Base-by-base conservation (phyloP, 2,329 filamentous ascomycete species). In the Neonectria ditissima region DNA sequence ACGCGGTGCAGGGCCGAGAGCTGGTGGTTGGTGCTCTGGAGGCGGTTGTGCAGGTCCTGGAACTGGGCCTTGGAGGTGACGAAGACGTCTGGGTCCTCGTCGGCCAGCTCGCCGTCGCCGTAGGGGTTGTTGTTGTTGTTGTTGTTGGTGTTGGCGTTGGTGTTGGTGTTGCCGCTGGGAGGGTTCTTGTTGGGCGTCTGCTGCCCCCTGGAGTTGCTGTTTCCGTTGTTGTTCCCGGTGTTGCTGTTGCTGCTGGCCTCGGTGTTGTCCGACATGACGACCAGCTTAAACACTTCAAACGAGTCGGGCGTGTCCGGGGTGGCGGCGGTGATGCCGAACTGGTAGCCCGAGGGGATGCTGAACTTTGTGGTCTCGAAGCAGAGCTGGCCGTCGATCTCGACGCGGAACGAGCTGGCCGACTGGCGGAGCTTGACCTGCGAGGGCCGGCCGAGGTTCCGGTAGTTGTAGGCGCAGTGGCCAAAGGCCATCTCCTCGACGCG, bases 291-390 rank as follows among this genome's bases (percentile, higher is more conserved):
- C 69, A 97, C 79, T 80, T 99, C 96, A 74, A 97, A 97, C 5
- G 93, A 97, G 80, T 99, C 96, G 1, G 96, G 94, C 73, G 89
- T 94, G 70, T 98, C 95, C 30, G 93, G 92, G 3, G 93, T 95
- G 16, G 93, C 92, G 44, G 95, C 96, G 13, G 92, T 93, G 70
- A 99, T 82, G 72, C 96, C 96, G 69, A 97, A 92, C 76, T 87
- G 87, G 82, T 98, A 97, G 69, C 92, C 92, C 2, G 85, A 73
- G 3, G 95, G 96, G 24, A 99, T 86, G 65, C 83, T 84, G 73
- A 98, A 86, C 83, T 93, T 92, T 78, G 90, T 82, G 55, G 89
- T 95, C 75, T 93, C 88, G 81, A 99, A 97, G 83, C 96, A 99
- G 43, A 87, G 81, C 56, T 86, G 84, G 63, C 91, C 91, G 76